Evolutionary conservation across 208 protist genomes (phyloP).

Genomic region (Trypanosoma mega): DNA sequence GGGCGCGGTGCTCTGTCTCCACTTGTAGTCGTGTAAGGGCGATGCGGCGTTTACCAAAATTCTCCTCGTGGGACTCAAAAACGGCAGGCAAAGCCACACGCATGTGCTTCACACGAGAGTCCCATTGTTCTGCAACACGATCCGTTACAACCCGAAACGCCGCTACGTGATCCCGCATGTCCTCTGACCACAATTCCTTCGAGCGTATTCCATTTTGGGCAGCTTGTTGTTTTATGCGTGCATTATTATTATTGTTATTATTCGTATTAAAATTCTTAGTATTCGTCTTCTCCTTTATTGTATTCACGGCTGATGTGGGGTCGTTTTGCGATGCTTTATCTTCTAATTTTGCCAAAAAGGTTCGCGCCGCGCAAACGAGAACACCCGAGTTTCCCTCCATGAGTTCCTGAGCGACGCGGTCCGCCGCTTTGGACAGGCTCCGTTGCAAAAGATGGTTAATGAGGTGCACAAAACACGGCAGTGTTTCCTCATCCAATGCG

Average conservation of each 20-base stretch:
- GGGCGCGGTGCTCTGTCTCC: slow-evolving; percentile 22
- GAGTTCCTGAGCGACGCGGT: slow-evolving; percentile 75
- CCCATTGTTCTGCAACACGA: slow-evolving; percentile 37
- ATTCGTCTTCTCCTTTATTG: neutral
- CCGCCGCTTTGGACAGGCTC: slow-evolving; percentile 82
- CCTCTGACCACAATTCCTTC: slow-evolving; percentile 52
- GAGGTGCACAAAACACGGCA: slow-evolving; percentile 82
- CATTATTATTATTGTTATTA: slow-evolving; percentile 11
- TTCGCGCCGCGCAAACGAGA: slow-evolving; percentile 52
- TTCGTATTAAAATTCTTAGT: neutral
- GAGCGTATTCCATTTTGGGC: neutral
- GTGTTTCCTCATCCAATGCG: slow-evolving; percentile 44
- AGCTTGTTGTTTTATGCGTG: slow-evolving; percentile 12
- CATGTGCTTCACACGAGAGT: slow-evolving; percentile 10
- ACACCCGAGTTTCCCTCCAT: slow-evolving; percentile 52
- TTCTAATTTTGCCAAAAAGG: slow-evolving; percentile 46
- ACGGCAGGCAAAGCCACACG: slow-evolving; percentile 9
- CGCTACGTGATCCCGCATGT: slow-evolving; percentile 44
- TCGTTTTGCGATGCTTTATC: slow-evolving; percentile 35
- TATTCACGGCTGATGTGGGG: no score
- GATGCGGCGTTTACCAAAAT: slow-evolving; percentile 34
- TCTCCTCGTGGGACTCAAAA: neutral
- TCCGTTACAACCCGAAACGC: slow-evolving; percentile 48
- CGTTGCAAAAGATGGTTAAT: slow-evolving; percentile 82
- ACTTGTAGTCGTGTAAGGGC: slow-evolving; percentile 30